Evolutionary conservation across 148 eudicot genomes (phyloP).

Genomic region (Rhododendron henanense): DNA sequence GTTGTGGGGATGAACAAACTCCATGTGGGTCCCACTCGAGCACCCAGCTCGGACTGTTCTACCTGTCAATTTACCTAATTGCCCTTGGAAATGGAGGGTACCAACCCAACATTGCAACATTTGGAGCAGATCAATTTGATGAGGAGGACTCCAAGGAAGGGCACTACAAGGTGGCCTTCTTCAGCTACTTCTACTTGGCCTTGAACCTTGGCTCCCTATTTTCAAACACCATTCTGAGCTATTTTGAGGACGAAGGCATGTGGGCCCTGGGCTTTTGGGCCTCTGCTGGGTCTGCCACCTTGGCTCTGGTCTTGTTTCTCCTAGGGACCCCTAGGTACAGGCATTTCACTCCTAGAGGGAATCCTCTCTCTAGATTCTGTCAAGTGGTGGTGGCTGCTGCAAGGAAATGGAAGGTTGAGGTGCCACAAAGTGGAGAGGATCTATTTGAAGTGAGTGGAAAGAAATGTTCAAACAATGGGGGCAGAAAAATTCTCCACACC

Average conservation of each 20-base stretch:
- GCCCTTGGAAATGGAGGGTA: constrained; percentile 83
- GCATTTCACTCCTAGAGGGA: constrained; percentile 50
- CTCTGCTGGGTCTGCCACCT: constrained; percentile 44
- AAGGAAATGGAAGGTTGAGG: constrained; percentile 39
- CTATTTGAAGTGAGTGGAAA: constrained; percentile 43
- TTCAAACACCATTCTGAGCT: constrained; percentile 66
- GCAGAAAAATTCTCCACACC: constrained; percentile 53
- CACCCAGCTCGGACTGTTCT: constrained; percentile 31
- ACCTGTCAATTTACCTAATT: constrained; percentile 54
- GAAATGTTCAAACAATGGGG: constrained; percentile 29
- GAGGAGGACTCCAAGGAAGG: constrained; percentile 52
- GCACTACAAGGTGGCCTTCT: constrained; percentile 54
- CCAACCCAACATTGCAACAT: constrained; percentile 77
- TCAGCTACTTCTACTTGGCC: constrained; percentile 72
- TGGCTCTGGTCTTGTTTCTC: constrained; percentile 47
- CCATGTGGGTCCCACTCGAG: constrained; percentile 45
- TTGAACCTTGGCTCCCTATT: constrained; percentile 66
- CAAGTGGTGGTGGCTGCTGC: constrained; percentile 55
- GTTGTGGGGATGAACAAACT: constrained; percentile 50
- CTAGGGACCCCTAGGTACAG: constrained; percentile 57
- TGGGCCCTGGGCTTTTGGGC: constrained; percentile 71
- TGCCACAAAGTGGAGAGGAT: constrained; percentile 31
- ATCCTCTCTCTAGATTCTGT: constrained; percentile 52
- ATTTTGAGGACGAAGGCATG: constrained; percentile 56
- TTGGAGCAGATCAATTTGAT: constrained; percentile 80